A percentile compares a stretch with the other conserved stretches of the same genome.
These are phyloP conservation scores for Metschnikowia drakensbergensis DNA, from an alignment of 805 yeast species.

Conservation along the genomic window DNA sequence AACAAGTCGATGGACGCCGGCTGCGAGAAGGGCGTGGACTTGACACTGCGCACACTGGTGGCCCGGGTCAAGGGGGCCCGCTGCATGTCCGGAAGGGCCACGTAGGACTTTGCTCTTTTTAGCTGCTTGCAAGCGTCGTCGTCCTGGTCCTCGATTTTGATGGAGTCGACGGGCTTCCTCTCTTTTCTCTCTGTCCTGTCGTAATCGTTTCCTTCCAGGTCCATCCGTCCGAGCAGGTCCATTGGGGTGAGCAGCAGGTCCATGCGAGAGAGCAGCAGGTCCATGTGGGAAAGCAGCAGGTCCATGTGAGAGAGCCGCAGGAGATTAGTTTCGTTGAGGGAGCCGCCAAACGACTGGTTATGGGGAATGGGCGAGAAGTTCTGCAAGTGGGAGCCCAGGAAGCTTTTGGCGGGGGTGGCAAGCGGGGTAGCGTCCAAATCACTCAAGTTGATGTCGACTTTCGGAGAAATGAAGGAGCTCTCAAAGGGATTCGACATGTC, in stretches of 20 bases:
- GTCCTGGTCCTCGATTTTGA: slow-evolving; percentile 37
- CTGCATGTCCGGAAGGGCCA: slow-evolving; percentile 8
- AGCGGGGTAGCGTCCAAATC: slow-evolving; percentile 17
- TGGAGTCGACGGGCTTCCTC: slow-evolving; percentile 29
- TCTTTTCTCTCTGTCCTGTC: slow-evolving; percentile 14
- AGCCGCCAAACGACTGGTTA: slow-evolving; percentile 16
- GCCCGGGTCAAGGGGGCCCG: slow-evolving; percentile 8
- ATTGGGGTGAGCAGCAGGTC: slow-evolving; percentile 3
- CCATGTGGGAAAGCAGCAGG: neutral
- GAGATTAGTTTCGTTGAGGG: slow-evolving; percentile 8
- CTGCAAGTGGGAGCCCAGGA: slow-evolving; percentile 1
- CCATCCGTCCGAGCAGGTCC: neutral
- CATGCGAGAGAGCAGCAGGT: neutral
- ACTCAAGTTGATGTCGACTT: slow-evolving; percentile 6
- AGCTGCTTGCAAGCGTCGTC: slow-evolving; percentile 42
- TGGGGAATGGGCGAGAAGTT: slow-evolving; percentile 18
- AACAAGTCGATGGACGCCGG: slow-evolving; percentile 16
- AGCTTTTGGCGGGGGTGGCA: slow-evolving; percentile 14
- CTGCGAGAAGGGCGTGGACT: slow-evolving; percentile 1
- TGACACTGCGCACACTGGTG: slow-evolving; percentile 12
- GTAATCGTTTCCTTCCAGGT: neutral
- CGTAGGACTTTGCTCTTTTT: slow-evolving; percentile 33
- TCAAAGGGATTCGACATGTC: slow-evolving; percentile 14
- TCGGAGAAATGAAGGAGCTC: slow-evolving; percentile 11
- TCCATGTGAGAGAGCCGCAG: neutral